Conservation (phyloP, 2,329 filamentous ascomycete genomes). For the Thelonectria rubi region DNA sequence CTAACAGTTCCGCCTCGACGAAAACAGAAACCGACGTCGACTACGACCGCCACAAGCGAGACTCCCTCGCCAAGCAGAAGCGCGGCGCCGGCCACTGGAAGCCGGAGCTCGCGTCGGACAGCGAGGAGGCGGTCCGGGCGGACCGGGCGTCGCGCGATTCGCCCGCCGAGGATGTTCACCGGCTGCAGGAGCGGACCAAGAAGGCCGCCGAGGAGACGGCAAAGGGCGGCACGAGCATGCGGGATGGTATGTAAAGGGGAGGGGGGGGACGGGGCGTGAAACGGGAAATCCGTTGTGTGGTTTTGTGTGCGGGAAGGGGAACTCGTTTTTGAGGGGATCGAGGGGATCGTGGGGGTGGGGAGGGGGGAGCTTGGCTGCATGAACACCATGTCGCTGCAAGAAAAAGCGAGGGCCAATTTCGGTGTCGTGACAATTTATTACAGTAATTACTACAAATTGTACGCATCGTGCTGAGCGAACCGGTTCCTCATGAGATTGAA, state of each 20-base stretch:
- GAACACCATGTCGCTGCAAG: too few species aligned
- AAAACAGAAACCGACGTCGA: slow-evolving; percentile 51
- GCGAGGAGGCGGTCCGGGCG: slow-evolving; percentile 79
- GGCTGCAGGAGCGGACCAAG: slow-evolving; percentile 69
- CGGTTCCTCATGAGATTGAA: neutral
- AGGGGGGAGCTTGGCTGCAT: too few species aligned
- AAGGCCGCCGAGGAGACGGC: slow-evolving; percentile 55
- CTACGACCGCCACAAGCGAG: slow-evolving; percentile 68
- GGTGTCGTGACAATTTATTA: too few species aligned
- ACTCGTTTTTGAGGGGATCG: neutral
- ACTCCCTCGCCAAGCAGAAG: slow-evolving; percentile 72
- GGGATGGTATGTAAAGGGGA: slow-evolving; percentile 51
- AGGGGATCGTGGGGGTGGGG: neutral
- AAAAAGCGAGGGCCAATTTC: too few species aligned
- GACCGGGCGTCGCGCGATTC: slow-evolving; percentile 56
- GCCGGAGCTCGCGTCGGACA: slow-evolving; percentile 78
- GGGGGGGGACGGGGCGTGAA: too few species aligned
- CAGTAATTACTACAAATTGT: neutral
- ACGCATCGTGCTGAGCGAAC: neutral
- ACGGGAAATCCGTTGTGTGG: too few species aligned
- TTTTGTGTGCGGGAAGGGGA: too few species aligned
- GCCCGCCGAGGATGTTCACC: slow-evolving; percentile 51
- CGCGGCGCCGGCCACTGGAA: slow-evolving; percentile 79
- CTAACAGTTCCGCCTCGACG: too few species aligned
- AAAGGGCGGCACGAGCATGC: slow-evolving; percentile 60